Conservation (phyloP, 2,329 filamentous ascomycete species). For the Ceratocystis albifundus region DNA sequence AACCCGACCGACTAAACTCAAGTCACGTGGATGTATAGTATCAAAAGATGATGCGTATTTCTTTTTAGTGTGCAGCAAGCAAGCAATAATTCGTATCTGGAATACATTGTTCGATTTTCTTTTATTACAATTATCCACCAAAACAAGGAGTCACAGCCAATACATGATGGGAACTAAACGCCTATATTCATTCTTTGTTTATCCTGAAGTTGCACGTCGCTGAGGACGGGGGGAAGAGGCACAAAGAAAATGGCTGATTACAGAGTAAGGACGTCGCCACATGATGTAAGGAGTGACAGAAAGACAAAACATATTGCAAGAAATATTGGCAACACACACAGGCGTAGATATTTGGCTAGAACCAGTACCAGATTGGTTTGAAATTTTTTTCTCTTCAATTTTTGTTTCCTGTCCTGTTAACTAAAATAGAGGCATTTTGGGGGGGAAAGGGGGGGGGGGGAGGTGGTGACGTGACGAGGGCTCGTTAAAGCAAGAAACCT, state of each 20-base stretch:
- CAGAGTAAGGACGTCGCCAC: background rate
- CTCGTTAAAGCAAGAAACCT: constrained; percentile 12
- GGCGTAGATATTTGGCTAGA: background rate
- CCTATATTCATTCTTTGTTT: background rate
- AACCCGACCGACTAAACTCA: background rate
- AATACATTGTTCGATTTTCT: constrained; percentile 9
- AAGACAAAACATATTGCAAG: background rate
- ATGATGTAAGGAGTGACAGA: background rate
- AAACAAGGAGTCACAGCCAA: too few relatives aligned
- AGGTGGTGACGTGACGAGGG: background rate
- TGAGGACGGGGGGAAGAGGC: background rate
- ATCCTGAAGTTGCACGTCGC: background rate
- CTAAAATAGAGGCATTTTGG: constrained; percentile 11
- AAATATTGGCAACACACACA: constrained; percentile 4
- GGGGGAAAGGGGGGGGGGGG: background rate
- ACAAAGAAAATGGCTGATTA: background rate
- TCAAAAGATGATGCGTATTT: background rate
- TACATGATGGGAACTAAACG: too few relatives aligned
- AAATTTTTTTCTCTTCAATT: constrained; percentile 24
- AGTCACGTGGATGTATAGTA: background rate
- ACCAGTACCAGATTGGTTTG: constrained; percentile 16
- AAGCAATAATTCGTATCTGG: too few relatives aligned
- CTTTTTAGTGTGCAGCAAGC: too few relatives aligned
- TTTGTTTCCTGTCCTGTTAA: constrained; percentile 22
- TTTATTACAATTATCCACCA: too few relatives aligned